Percentiles rank a stretch among this genome's conserved stretches.
phyloP scores from a whole-genome alignment of 169 alveolate genomes.

The Cryptosporidium canis region DNA sequence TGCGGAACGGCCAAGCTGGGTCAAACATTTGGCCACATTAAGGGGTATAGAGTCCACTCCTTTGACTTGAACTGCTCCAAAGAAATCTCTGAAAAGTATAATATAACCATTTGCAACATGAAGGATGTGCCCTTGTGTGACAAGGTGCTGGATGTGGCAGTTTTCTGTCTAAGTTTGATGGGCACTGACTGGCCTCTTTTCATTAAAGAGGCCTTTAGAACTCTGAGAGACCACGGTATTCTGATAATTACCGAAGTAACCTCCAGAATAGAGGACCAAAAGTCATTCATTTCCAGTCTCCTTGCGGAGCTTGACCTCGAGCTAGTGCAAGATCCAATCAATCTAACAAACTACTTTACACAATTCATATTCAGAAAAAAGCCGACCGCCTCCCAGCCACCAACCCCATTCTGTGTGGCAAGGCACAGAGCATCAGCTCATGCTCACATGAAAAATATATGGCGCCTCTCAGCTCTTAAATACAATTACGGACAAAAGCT shows the following conservation, averaged over 20 bases:
- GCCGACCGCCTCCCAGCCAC: background rate
- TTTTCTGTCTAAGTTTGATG: slow-evolving; percentile 86
- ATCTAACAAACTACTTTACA: slow-evolving; percentile 38
- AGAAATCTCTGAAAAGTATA: slow-evolving; percentile 75
- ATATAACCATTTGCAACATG: slow-evolving; percentile 83
- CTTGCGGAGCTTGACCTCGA: background rate
- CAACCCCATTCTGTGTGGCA: background rate
- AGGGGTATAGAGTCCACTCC: slow-evolving; percentile 75
- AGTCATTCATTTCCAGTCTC: background rate
- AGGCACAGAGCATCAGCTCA: background rate
- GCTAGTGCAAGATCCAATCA: slow-evolving; percentile 3
- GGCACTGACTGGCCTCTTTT: slow-evolving; percentile 88
- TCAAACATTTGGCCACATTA: slow-evolving; percentile 64
- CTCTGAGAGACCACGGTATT: slow-evolving; percentile 12
- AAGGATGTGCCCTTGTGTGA: slow-evolving; percentile 79
- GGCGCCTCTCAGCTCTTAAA: background rate
- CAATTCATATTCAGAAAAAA: slow-evolving; percentile 23
- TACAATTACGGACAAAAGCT: slow-evolving; percentile 8
- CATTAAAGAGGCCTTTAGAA: slow-evolving; percentile 82
- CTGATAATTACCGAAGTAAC: slow-evolving; percentile 45
- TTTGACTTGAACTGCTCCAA: slow-evolving; percentile 77
- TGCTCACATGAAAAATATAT: background rate
- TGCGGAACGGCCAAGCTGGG: slow-evolving; percentile 80
- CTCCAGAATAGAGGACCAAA: slow-evolving; percentile 8
- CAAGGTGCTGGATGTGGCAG: slow-evolving; percentile 77